phyloP scores from a whole-genome alignment of 257 asterid species.

The Solanum paucissectum region DNA sequence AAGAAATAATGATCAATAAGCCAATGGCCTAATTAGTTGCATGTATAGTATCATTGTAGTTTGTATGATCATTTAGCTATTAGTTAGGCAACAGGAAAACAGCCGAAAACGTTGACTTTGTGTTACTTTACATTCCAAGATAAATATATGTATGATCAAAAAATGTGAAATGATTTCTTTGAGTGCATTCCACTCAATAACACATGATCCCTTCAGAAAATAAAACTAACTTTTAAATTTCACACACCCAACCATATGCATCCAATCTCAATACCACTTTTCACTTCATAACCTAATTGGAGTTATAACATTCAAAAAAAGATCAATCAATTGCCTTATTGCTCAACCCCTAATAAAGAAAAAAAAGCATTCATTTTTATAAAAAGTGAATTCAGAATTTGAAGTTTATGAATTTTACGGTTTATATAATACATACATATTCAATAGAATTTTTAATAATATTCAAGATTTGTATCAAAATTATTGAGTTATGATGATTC shows the following conservation, averaged over 20 bases:
- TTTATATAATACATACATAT: not conserved
- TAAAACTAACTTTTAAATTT: not conserved
- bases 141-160: not conserved
- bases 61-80: not conserved
- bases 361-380: not conserved
- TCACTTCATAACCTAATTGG: not conserved
- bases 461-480: not conserved
- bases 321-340: not conserved
- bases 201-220: not conserved
- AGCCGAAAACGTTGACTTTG: conserved; percentile 56
- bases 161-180: conserved; percentile 42
- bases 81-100: conserved; percentile 10
- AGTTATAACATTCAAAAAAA: not conserved
- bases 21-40: conserved; percentile 32
- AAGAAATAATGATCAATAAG: not conserved
- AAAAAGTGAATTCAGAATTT: not conserved
- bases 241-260: not conserved
- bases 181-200: conserved; percentile 79
- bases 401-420: not conserved
- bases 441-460: not conserved
- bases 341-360: not conserved
- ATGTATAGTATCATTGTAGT: conserved; percentile 1
- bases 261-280: not conserved
- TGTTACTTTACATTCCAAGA: not conserved
- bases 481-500: not conserved